These are phyloP conservation scores for Stentor roeselii DNA, from an alignment of 73 alveolate genomes.

Conservation along the genomic window DNA sequence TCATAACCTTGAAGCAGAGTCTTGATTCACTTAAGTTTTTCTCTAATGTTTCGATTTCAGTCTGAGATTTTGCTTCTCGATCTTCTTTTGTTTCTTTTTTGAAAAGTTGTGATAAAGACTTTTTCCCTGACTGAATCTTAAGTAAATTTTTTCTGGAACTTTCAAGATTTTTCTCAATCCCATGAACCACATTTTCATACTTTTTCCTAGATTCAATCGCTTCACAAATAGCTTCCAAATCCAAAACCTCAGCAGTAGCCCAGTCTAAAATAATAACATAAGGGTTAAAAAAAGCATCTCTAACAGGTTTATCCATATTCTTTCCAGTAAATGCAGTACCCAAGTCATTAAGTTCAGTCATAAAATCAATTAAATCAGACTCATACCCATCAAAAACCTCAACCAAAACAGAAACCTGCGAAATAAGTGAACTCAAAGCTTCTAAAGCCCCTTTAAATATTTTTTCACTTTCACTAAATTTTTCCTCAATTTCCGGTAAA, in stretches of 20 bases:
- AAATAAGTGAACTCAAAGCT: not conserved
- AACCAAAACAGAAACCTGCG: not conserved
- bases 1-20: not conserved
- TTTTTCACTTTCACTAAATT: not conserved
- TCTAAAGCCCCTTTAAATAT: not conserved
- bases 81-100: not conserved
- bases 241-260: not conserved
- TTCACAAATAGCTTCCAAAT: conserved; percentile 1
- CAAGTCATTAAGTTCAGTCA: not conserved
- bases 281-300: not conserved
- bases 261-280: conserved; percentile 5
- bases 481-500: not conserved
- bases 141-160: not conserved
- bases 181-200: not conserved
- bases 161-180: not conserved
- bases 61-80: not conserved
- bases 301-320: not conserved
- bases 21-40: not conserved
- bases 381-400: not conserved
- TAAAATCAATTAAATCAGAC: not conserved
- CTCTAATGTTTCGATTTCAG: not conserved
- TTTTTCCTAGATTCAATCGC: not conserved
- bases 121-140: conserved; percentile 11
- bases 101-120: not conserved
- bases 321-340: not conserved